Evolutionary conservation across 495 filamentous ascomycete genomes (phyloP).

Genomic region (Aspergillus baeticus): DNA sequence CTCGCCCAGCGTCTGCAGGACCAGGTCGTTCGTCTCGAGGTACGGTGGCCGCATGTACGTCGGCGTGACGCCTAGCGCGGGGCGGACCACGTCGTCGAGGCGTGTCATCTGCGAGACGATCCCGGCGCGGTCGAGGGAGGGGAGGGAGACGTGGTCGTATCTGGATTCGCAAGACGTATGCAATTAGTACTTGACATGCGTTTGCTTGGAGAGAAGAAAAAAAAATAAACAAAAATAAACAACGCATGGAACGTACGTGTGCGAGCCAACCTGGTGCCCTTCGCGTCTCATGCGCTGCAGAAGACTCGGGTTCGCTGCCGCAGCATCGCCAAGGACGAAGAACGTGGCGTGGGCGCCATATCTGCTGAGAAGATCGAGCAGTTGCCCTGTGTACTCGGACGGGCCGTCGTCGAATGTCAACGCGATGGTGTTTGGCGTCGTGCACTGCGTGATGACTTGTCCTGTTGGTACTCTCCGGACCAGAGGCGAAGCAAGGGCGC

Average conservation of each 20-base stretch:
- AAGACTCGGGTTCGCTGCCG: slow-evolving; percentile 43
- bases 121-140: slow-evolving; percentile 46
- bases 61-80: slow-evolving; percentile 69
- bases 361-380: slow-evolving; percentile 61
- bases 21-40: slow-evolving; percentile 29
- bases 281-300: slow-evolving; percentile 59
- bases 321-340: slow-evolving; percentile 68
- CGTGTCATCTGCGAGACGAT: slow-evolving; percentile 64
- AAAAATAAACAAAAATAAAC: too few species aligned
- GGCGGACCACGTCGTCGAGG: slow-evolving; percentile 67
- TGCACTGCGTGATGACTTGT: slow-evolving; percentile 60
- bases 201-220: too few species aligned
- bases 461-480: slow-evolving; percentile 18
- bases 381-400: slow-evolving; percentile 58
- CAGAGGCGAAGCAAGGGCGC: too few species aligned
- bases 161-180: slow-evolving; percentile 15
- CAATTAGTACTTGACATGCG: too few species aligned
- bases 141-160: slow-evolving; percentile 62
- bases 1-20: slow-evolving; percentile 28
- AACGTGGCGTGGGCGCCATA: slow-evolving; percentile 69
- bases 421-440: slow-evolving; percentile 56
- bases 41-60: slow-evolving; percentile 64
- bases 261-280: slow-evolving; percentile 74
- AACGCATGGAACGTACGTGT: slow-evolving; percentile 73
- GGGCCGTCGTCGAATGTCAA: slow-evolving; percentile 78